Evolutionary conservation across 768 basidiomycete species (phyloP), one percentile per base, ranked within the genome.

Genomic region (Phlegmacium glaucopus): DNA sequence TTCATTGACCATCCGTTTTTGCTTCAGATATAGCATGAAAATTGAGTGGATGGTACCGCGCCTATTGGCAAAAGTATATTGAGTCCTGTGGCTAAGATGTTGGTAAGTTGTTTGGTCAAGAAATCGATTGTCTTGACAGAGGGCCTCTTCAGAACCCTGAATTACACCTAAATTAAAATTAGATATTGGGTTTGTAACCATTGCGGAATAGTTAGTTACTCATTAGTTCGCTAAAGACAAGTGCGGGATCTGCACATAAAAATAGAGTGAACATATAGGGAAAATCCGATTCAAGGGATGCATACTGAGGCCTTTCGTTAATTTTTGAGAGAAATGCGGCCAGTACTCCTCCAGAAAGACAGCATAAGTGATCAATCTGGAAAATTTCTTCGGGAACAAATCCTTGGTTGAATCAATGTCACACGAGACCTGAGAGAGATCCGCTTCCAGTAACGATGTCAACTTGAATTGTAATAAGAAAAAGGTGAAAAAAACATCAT

Each of bases 211-310:
- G 67, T n/a, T 22, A 56, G 67, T n/a, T 45, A 79, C 85, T 85
- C 48, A 87, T 72, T 18, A 88, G 63, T 56, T 88, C 83, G 32
- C 76, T 78, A 56, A 77, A 88, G 0, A 85, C 82, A 4, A 83
- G 64, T 10, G 77, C 68, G 2, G 85, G 74, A 59, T 83, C 86
- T 88, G 34, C 10, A 16, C 11, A 13, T 29, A 17, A 13, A 45
- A 13, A 26, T 16, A 16, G 11, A 39, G 44, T 15, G 17, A 38
- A 12, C 15, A 12, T 27, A 26, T n/a, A 30, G 30, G 13, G 28
- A 6, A 22, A 47, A 22, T 22, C 22, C 22, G 5, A 22, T 5
- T 2, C 22, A 38, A 9, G n/a, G 42, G 45, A 4, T 10, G 42
- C 64, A 39, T 38, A 84, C 86, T 77, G 10, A 87, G 62, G 3